phyloP scores from a whole-genome alignment of 345 rosid species.

The Isatis tinctoria region DNA sequence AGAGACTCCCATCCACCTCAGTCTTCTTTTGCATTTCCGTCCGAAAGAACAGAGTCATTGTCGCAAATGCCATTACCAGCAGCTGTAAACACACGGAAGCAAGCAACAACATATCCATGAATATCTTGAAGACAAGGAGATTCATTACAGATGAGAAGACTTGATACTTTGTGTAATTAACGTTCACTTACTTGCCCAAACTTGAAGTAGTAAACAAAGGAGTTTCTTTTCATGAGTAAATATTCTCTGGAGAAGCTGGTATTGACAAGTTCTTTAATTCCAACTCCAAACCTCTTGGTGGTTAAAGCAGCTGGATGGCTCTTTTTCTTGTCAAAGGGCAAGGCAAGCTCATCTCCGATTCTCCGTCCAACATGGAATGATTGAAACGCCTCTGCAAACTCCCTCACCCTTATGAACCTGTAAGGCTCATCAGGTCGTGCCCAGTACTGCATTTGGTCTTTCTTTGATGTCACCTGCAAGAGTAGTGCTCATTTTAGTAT shows the following conservation, averaged over 20 bases:
- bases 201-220: conserved; percentile 69
- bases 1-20: conserved; percentile 46
- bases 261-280: conserved; percentile 53
- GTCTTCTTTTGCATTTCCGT: conserved; percentile 50
- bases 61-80: conserved; percentile 26
- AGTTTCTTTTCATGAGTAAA: conserved; percentile 74
- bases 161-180: background rate
- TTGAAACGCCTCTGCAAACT: conserved; percentile 68
- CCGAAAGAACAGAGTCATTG: conserved; percentile 55
- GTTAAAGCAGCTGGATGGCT: conserved; percentile 80
- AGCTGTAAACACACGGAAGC: conserved; percentile 38
- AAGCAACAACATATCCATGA: background rate
- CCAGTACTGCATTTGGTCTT: conserved; percentile 88
- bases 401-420: conserved; percentile 49
- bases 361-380: conserved; percentile 52
- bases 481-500: background rate
- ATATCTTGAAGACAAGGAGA: background rate
- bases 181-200: conserved; percentile 44
- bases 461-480: conserved; percentile 71
- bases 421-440: conserved; percentile 50
- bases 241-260: conserved; percentile 58
- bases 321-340: conserved; percentile 53
- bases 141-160: background rate
- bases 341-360: conserved; percentile 43
- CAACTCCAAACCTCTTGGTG: conserved; percentile 50